Evolutionary conservation across 1,284 basidiomycete genomes (phyloP), one percentile per base, ranked within the genome.

Genomic region (Leccinum solheimii): DNA sequence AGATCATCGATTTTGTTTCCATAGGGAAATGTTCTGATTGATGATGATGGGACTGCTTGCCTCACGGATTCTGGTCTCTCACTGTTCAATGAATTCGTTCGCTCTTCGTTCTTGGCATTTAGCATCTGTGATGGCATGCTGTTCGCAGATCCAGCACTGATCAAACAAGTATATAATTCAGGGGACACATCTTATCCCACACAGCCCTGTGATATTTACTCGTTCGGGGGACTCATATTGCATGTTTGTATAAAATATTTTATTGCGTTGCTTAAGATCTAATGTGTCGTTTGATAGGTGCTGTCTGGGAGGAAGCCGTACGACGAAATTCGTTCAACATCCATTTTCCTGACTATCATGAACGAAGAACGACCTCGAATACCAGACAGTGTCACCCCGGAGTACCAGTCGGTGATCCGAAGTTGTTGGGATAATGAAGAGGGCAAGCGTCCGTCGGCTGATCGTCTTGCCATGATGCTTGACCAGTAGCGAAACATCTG

Each of bases 11-110:
- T 30, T 19, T 1, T 52, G 52, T 49, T 32, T 56, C 6, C n/a
- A 19, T 14, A 75, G 74, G 72, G 36, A 14, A 75, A 75, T 54
- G 62, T 72, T 57, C 56, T 72, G n/a, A 69, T 72, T n/a, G 59
- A 66, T 40, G 68, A 65, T 6, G 1, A 64, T 14, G 71, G 69
- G 16, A 61, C 61, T 19, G 71, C 72, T 56, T 66, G 71, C 21
- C 59, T 72, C 23, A 59, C 67, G 0, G 78, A 79, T 60, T 80
- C 78, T 56, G 79, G 78, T 9, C 68, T 78, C 11, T 79, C 78
- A 0, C 65, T 70, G 40, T 64, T 76, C 53, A 64, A 58, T 9
- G 77, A 78, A 38, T 70, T 75, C 40, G 62, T 72, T 52, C 72
- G 72, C 13, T 70, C 71, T 5, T 71, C 77, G 4, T 78, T 77